These are phyloP conservation scores for Chalciporus sphaerocephalus DNA, from an alignment of 768 basidiomycete genomes.

Conservation along the genomic window DNA sequence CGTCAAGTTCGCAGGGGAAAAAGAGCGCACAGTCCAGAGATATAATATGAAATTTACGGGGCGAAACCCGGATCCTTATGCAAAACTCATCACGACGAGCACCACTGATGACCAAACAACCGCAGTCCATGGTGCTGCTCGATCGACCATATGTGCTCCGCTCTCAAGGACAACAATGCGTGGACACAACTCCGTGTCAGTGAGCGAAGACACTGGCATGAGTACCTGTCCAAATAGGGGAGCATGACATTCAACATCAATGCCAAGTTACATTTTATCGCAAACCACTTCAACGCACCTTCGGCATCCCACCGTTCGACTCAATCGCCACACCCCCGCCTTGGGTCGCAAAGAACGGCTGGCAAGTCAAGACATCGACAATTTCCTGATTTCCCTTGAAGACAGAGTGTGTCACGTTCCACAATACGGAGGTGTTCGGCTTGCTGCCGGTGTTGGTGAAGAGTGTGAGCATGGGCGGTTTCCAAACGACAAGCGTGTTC, in stretches of 20 bases:
- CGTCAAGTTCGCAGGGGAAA: not conserved
- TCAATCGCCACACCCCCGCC: conserved; percentile 40
- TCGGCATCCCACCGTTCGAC: conserved; percentile 44
- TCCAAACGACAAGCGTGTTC: conserved; percentile 45
- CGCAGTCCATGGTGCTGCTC: conserved; percentile 7
- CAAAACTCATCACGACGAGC: conserved; percentile 4
- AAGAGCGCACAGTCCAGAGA: not conserved
- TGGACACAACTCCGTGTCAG: conserved; percentile 18
- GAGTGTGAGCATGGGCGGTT: conserved; percentile 53
- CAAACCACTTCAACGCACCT: conserved; percentile 24
- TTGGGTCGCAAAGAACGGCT: conserved; percentile 31
- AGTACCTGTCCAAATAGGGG: conserved; percentile 28
- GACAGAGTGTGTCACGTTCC: conserved; percentile 41
- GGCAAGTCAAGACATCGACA: conserved; percentile 53
- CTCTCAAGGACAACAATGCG: conserved; percentile 8
- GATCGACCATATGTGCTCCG: not conserved
- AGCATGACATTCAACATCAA: not conserved
- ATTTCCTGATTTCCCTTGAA: conserved; percentile 41
- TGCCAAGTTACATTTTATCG: not conserved
- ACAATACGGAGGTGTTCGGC: conserved; percentile 32
- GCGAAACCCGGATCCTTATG: not conserved
- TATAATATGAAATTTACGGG: not conserved
- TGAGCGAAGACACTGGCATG: conserved; percentile 30
- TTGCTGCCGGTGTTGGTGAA: conserved; percentile 50
- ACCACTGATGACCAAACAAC: conserved; percentile 1